A percentile compares a stretch with the other conserved stretches of the same genome.
These are phyloP conservation scores for Melastoma candidum DNA, from an alignment of 441 rosid genomes.

Conservation along the genomic window DNA sequence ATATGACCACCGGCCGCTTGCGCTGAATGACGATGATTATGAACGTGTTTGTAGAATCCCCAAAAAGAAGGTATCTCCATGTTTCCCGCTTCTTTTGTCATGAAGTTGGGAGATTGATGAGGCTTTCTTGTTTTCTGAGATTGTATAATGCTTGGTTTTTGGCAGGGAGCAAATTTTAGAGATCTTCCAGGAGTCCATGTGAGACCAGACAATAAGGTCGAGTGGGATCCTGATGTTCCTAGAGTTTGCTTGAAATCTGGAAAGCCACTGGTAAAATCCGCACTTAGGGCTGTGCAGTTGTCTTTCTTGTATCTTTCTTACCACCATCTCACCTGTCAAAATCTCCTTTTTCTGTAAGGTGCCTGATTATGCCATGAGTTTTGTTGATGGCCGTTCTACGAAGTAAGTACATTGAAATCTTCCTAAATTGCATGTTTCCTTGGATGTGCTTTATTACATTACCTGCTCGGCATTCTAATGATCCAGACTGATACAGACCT, in stretches of 20 bases:
- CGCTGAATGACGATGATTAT: slow-evolving; percentile 40
- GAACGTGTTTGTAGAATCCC: slow-evolving; percentile 56
- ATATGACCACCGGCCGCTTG: slow-evolving; percentile 50
- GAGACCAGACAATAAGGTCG: slow-evolving; percentile 36
- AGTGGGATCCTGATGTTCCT: slow-evolving; percentile 37
- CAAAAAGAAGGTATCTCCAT: slow-evolving; percentile 43
- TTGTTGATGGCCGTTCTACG: slow-evolving; percentile 32
- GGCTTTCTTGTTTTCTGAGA: background rate
- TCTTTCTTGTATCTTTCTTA: background rate
- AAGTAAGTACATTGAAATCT: slow-evolving; percentile 29
- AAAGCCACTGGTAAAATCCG: slow-evolving; percentile 45
- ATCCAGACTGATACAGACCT: slow-evolving; percentile 27
- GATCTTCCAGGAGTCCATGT: slow-evolving; percentile 65
- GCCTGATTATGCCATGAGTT: slow-evolving; percentile 58
- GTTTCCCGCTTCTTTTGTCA: background rate
- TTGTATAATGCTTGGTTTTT: background rate
- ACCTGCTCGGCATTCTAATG: background rate
- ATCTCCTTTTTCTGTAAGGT: slow-evolving; percentile 26
- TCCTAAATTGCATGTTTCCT: background rate
- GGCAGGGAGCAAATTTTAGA: slow-evolving; percentile 66
- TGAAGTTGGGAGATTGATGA: background rate
- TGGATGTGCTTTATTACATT: background rate
- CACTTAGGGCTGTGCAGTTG: background rate
- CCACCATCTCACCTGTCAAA: slow-evolving; percentile 2
- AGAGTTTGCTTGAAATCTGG: slow-evolving; percentile 34